Percentiles rank a stretch among this genome's conserved stretches.
phyloP scores from a whole-genome alignment of 2,329 filamentous ascomycete species.

The Trichocomaceae sp. region DNA sequence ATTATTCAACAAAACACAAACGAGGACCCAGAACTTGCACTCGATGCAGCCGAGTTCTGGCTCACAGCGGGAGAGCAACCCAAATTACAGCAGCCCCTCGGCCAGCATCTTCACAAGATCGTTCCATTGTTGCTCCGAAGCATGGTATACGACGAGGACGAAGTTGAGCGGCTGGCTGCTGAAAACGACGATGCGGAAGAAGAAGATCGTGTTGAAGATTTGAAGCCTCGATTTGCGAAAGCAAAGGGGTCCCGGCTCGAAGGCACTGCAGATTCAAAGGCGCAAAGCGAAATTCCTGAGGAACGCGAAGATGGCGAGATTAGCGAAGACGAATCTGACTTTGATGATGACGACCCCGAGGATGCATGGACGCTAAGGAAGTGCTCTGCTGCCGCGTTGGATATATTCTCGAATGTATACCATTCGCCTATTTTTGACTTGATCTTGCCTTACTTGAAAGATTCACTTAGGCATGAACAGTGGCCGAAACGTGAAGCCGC shows the following conservation, averaged over 20 bases:
- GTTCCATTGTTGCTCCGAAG: slow-evolving; percentile 85
- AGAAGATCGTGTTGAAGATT: slow-evolving; percentile 83
- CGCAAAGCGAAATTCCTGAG: slow-evolving; percentile 43
- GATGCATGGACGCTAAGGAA: slow-evolving; percentile 94
- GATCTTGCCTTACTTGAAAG: slow-evolving; percentile 85
- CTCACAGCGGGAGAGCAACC: slow-evolving; percentile 85
- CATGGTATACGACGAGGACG: slow-evolving; percentile 95
- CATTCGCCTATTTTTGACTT: slow-evolving; percentile 80
- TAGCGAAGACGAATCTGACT: slow-evolving; percentile 79
- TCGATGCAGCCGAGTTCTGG: slow-evolving; percentile 97
- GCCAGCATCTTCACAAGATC: slow-evolving; percentile 73
- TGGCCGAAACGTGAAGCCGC: slow-evolving; percentile 93
- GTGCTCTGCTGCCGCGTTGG: slow-evolving; percentile 90
- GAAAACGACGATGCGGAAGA: slow-evolving; percentile 85
- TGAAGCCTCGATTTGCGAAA: slow-evolving; percentile 87
- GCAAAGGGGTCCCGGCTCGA: slow-evolving; percentile 54
- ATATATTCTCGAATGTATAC: slow-evolving; percentile 89
- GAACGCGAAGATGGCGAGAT: slow-evolving; percentile 62
- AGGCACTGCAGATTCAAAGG: slow-evolving; percentile 40
- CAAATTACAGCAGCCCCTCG: slow-evolving; percentile 66
- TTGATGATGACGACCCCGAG: slow-evolving; percentile 69
- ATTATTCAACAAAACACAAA: slow-evolving; percentile 74
- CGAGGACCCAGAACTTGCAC: slow-evolving; percentile 80
- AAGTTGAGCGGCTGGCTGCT: slow-evolving; percentile 75
- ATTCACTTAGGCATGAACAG: slow-evolving; percentile 78